Evolutionary conservation across 805 yeast genomes (phyloP).

Genomic region (Ogataea paradorogensis): DNA sequence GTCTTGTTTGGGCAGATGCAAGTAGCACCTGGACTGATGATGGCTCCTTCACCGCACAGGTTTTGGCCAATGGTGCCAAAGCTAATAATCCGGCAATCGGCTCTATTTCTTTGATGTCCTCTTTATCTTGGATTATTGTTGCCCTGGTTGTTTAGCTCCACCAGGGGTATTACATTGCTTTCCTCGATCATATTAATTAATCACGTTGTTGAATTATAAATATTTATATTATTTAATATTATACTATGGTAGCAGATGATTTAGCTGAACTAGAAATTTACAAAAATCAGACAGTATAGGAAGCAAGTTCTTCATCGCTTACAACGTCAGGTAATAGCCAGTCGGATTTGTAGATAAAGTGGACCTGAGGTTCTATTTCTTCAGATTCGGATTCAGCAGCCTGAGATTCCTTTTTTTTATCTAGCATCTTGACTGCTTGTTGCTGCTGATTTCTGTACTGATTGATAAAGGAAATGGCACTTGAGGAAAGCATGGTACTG

Average conservation of each 20-base stretch:
- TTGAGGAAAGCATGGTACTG: slow-evolving; percentile 15
- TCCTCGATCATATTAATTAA: neutral
- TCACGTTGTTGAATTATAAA: too few species aligned
- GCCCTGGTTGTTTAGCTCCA: neutral
- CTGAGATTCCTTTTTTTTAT: neutral
- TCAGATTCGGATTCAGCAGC: neutral
- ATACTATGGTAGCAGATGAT: neutral
- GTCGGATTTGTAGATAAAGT: slow-evolving; percentile 16
- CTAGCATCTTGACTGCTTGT: neutral
- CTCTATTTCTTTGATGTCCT: neutral
- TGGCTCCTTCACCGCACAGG: neutral
- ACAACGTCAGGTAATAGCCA: slow-evolving; percentile 20
- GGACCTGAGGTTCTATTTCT: slow-evolving; percentile 3
- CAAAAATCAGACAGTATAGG: neutral
- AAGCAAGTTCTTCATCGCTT: slow-evolving; percentile 1
- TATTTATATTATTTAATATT: neutral
- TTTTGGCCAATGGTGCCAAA: slow-evolving; percentile 1
- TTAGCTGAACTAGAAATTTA: neutral
- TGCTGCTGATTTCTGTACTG: slow-evolving; percentile 11
- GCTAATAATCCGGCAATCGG: neutral
- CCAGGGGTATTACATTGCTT: neutral
- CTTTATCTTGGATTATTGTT: neutral
- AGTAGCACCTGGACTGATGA: slow-evolving; percentile 3
- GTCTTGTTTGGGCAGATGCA: slow-evolving; percentile 7
- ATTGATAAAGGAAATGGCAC: slow-evolving; percentile 13